phyloP scores from a whole-genome alignment of 345 rosid species.

The Pistacia integerrima region DNA sequence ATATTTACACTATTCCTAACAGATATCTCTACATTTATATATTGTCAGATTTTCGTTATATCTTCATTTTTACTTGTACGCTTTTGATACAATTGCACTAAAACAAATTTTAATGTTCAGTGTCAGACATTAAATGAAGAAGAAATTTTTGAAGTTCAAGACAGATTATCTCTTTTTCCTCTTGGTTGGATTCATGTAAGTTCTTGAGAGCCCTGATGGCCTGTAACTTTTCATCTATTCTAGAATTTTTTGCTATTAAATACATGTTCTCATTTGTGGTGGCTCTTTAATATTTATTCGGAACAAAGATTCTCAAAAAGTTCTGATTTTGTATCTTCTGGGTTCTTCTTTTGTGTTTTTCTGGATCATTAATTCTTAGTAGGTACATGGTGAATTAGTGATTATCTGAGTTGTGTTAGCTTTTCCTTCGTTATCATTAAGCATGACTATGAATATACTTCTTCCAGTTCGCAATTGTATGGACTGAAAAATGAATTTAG shows the following conservation, averaged over 20 bases:
- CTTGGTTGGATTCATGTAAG: constrained; percentile 99
- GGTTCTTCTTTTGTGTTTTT: not conserved
- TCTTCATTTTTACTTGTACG: not conserved
- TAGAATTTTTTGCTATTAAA: not conserved
- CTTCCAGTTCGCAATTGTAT: not conserved
- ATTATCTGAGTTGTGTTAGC: not conserved
- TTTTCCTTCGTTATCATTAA: not conserved
- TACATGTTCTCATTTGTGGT: too few relatives aligned
- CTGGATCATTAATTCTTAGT: not conserved
- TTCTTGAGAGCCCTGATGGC: constrained; percentile 18
- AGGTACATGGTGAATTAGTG: not conserved
- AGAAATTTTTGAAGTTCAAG: constrained; percentile 95
- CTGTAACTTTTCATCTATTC: not conserved
- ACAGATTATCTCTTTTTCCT: constrained; percentile 76
- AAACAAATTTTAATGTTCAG: constrained; percentile 38
- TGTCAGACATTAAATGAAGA: constrained; percentile 92
- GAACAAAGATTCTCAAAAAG: not conserved
- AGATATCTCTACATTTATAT: not conserved
- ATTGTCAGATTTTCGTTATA: not conserved
- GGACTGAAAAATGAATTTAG: not conserved
- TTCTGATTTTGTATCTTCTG: not conserved
- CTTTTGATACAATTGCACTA: constrained; percentile 1
- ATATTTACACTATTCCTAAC: too few relatives aligned
- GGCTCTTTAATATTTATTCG: not conserved
- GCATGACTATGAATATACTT: not conserved